phyloP scores from a whole-genome alignment of 768 basidiomycete species.

The Leccinum truebloodii region DNA sequence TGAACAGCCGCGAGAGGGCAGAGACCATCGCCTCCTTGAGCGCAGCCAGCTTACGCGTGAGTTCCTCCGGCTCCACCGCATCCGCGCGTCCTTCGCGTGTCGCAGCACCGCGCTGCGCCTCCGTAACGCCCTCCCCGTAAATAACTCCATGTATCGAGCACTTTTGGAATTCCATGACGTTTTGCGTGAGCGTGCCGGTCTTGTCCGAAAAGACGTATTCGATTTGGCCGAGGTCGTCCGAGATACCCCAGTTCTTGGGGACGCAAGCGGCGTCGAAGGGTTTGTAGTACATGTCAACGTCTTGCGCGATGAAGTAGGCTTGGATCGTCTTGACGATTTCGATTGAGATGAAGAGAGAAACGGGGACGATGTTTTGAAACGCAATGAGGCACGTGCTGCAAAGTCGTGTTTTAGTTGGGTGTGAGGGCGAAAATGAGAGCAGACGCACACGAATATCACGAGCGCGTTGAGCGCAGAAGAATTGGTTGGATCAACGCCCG shows the following conservation, averaged over 20 bases:
- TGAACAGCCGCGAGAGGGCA: slow-evolving; percentile 75
- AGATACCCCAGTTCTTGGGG: slow-evolving; percentile 98
- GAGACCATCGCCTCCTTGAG: slow-evolving; percentile 78
- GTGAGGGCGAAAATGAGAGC: background rate
- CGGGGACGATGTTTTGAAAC: slow-evolving; percentile 97
- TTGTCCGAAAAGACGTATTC: slow-evolving; percentile 95
- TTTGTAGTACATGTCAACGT: slow-evolving; percentile 94
- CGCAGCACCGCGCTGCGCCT: slow-evolving; percentile 91
- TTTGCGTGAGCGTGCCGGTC: slow-evolving; percentile 96
- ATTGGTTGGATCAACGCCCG: slow-evolving; percentile 58
- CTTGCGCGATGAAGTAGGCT: slow-evolving; percentile 95
- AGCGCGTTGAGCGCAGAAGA: slow-evolving; percentile 71
- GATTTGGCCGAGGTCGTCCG: slow-evolving; percentile 97
- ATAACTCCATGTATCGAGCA: slow-evolving; percentile 82
- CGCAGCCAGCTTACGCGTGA: slow-evolving; percentile 59
- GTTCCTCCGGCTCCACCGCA: slow-evolving; percentile 66
- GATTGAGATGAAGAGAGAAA: slow-evolving; percentile 95
- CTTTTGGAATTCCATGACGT: slow-evolving; percentile 98
- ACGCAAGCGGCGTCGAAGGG: slow-evolving; percentile 86
- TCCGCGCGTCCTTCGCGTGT: slow-evolving; percentile 76
- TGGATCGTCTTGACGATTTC: slow-evolving; percentile 98
- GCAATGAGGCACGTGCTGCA: slow-evolving; percentile 87
- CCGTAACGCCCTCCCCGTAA: slow-evolving; percentile 94
- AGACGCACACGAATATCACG: slow-evolving; percentile 86
- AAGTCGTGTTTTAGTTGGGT: slow-evolving; percentile 4